Evolutionary conservation across 495 filamentous ascomycete genomes (phyloP).

Genomic region (Aspergillus bridgeri): DNA sequence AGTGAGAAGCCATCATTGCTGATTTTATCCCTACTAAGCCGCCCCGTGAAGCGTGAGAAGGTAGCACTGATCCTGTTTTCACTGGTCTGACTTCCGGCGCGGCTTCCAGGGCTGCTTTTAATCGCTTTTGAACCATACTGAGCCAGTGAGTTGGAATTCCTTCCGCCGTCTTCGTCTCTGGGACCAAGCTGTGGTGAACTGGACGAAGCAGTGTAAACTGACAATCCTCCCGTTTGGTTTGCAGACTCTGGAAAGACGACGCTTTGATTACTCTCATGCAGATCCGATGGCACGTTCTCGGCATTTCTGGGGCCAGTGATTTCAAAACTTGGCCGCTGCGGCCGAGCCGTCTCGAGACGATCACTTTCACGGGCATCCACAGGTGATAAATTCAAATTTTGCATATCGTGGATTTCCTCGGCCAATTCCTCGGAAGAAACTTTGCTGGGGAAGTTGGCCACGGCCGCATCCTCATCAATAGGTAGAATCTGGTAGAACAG

Average conservation of each 20-base stretch:
- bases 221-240: constrained; percentile 33
- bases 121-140: constrained; percentile 57
- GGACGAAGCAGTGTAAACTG: constrained; percentile 42
- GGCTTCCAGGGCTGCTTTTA: constrained; percentile 56
- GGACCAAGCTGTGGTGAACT: constrained; percentile 45
- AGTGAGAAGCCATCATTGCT: constrained; percentile 24
- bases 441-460: constrained; percentile 50
- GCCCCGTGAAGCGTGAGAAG: constrained; percentile 60
- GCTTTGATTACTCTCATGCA: constrained; percentile 21
- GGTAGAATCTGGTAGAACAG: constrained; percentile 94
- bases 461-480: constrained; percentile 63
- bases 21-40: constrained; percentile 45
- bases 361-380: constrained; percentile 16
- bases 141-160: constrained; percentile 48
- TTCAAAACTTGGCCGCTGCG: constrained; percentile 42
- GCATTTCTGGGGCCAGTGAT: constrained; percentile 31
- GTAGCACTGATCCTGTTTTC: constrained; percentile 65
- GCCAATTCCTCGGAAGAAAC: constrained; percentile 58
- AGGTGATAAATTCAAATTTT: constrained; percentile 15
- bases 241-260: constrained; percentile 28
- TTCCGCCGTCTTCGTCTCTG: constrained; percentile 48
- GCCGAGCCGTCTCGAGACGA: constrained; percentile 22
- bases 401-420: constrained; percentile 29
- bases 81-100: constrained; percentile 63
- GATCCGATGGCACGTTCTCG: constrained; percentile 2